Evolutionary conservation across 306 rosid species (phyloP).

Genomic region (Fragaria vesca): DNA sequence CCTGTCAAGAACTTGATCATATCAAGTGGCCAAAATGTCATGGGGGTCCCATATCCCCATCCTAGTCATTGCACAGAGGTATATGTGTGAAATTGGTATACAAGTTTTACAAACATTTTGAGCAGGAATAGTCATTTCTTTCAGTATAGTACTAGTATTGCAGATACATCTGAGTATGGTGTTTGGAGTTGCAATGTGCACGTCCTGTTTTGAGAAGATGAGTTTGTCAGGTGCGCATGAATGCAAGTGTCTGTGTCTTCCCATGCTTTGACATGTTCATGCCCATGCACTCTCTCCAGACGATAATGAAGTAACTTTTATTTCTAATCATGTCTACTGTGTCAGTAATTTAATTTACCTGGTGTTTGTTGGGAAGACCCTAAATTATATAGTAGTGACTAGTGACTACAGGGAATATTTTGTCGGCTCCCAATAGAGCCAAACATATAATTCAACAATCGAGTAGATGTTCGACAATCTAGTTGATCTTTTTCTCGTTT

Average conservation of each 20-base stretch:
- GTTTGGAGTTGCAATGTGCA: conserved; percentile 25
- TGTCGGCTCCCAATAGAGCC: conserved; percentile 24
- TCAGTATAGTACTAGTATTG: conserved; percentile 16
- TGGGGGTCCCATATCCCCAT: conserved; percentile 46
- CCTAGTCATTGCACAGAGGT: conserved; percentile 19
- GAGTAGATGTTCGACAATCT: conserved; percentile 14
- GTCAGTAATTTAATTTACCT: conserved; percentile 19
- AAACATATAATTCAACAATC: conserved; percentile 27
- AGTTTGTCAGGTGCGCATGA: conserved; percentile 5
- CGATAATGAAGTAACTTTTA: conserved; percentile 24
- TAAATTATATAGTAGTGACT: conserved; percentile 33
- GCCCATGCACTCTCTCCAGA: conserved; percentile 41
- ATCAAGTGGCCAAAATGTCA: conserved; percentile 46
- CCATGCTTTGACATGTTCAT: conserved; percentile 32
- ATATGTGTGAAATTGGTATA: conserved; percentile 36
- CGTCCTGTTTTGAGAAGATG: conserved; percentile 5
- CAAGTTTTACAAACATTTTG: conserved; percentile 15
- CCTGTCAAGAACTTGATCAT: conserved; percentile 32
- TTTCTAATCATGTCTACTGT: conserved; percentile 26
- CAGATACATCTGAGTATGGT: conserved; percentile 14
- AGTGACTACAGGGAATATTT: conserved; percentile 26
- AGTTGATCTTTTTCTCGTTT: conserved; percentile 24
- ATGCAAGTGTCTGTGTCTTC: conserved; percentile 18
- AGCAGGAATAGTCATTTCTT: conserved; percentile 15
- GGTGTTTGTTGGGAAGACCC: conserved; percentile 27